Percentiles rank a stretch among this genome's conserved stretches.
Conservation (phyloP, 139 green algal species). For the Coelastrella sp. region DNA sequence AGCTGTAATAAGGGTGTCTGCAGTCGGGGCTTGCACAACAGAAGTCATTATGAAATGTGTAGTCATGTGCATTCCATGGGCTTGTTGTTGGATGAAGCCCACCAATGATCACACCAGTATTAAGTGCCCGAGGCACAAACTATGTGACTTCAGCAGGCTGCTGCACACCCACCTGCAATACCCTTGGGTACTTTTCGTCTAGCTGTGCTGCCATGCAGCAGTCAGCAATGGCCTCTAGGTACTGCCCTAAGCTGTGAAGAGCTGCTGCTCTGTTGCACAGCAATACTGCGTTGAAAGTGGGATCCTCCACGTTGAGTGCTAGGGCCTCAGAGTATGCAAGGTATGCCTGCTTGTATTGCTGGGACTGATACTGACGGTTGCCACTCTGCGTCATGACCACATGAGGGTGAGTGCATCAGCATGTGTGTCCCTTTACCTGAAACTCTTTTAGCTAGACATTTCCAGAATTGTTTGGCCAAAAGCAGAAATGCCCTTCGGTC, state of each 20-base stretch:
- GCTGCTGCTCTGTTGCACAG: constrained; percentile 70
- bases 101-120: too few species aligned
- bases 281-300: constrained; percentile 57
- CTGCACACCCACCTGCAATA: constrained; percentile 44
- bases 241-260: constrained; percentile 52
- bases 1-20: background rate
- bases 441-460: too few species aligned
- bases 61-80: too few species aligned
- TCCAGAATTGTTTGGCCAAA: too few species aligned
- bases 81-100: background rate
- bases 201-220: constrained; percentile 59
- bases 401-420: too few species aligned
- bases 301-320: constrained; percentile 30
- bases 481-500: background rate
- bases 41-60: background rate
- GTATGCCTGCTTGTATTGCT: constrained; percentile 50
- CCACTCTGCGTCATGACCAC: constrained; percentile 44
- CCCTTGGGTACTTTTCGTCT: constrained; percentile 59
- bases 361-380: constrained; percentile 55
- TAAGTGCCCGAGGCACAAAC: too few species aligned
- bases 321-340: constrained; percentile 61
- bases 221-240: constrained; percentile 68
- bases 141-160: background rate
- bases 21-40: background rate
- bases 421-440: too few species aligned